Evolutionary conservation across 108 stramenopile species (phyloP), one percentile per base, ranked within the genome.

Genomic region (Parmales sp.): DNA sequence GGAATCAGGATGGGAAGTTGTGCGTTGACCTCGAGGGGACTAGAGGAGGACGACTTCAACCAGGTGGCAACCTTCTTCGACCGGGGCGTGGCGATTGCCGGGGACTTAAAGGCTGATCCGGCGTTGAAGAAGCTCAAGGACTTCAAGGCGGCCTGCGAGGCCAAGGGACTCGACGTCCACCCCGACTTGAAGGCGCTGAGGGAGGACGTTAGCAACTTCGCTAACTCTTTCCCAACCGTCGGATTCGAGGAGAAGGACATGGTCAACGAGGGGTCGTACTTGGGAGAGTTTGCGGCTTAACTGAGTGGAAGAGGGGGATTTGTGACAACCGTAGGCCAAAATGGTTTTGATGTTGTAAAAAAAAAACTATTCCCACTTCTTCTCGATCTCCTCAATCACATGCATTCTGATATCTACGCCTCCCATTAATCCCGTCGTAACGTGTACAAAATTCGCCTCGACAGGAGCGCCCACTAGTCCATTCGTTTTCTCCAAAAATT

Each of bases 1-100:
- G 98, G 98, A 2, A 96, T 99, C 73, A 92, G 98, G 31, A 95
- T 99, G 94, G 98, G 98, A 37, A 91, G 97, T 13, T 97, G 97
- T 4, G 96, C 98, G n/a, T 73, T 98, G 63, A 98, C 97, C 45
- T 85, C 95, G 7, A 88, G 98, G 45, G 99, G 97, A 11, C 91
- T 98, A 39, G 76, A 71, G n/a, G 97, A 99, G 76, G 94, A 89
- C 37, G 99, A 98, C 76, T 98, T 99, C 80, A 88, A 84, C 31
- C 76, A 86, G 77, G 96, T 99, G 38, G 97, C 90, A 39, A 81
- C 85, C 45, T 97, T 88, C 78, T 96, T 99, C 84, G 95, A 97
- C 74, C 79, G 94, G 25, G 95, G 92, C 0, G 97, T 99, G 31
- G 64, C 73, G 5, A 95, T 98, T 79, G 93, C 99, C 9, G 13